phyloP scores from a whole-genome alignment of 352 stramenopile genomes.

The Globisporangium emineosum region DNA sequence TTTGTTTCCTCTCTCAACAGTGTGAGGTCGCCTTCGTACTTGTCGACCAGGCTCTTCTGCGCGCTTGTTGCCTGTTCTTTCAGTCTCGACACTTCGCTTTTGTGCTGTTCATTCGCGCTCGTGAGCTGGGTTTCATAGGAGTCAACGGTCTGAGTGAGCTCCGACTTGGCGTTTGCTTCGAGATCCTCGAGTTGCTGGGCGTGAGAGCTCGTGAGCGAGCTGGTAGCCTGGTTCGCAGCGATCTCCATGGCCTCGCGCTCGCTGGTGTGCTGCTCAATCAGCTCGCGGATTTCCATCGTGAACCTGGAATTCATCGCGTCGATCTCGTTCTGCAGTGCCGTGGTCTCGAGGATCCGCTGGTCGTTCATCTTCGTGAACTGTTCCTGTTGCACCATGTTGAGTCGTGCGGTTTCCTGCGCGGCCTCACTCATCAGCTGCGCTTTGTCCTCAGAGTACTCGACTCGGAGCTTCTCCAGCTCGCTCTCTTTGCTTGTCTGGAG shows the following conservation, averaged over 20 bases:
- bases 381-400: constrained; percentile 30
- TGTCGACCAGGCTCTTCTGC: constrained; percentile 10
- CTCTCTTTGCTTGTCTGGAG: constrained; percentile 25
- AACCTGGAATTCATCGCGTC: constrained; percentile 13
- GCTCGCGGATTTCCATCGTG: constrained; percentile 19
- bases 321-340: constrained; percentile 21
- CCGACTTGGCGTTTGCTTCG: constrained; percentile 7
- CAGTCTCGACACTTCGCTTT: constrained; percentile 17
- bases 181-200: constrained; percentile 22
- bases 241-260: constrained; percentile 22
- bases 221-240: constrained; percentile 12
- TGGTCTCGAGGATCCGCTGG: constrained; percentile 21
- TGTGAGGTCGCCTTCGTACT: constrained; percentile 18
- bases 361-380: constrained; percentile 27
- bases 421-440: constrained; percentile 20
- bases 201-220: constrained; percentile 22
- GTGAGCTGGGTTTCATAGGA: constrained; percentile 23
- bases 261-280: constrained; percentile 25
- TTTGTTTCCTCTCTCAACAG: constrained; percentile 11
- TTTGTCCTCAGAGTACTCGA: constrained; percentile 21
- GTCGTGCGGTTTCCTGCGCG: constrained; percentile 21
- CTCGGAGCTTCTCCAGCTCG: constrained; percentile 21
- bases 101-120: constrained; percentile 14
- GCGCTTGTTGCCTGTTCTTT: constrained; percentile 17
- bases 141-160: constrained; percentile 26